Evolutionary conservation across 345 rosid genomes (phyloP).

Genomic region (Salix dunnii): DNA sequence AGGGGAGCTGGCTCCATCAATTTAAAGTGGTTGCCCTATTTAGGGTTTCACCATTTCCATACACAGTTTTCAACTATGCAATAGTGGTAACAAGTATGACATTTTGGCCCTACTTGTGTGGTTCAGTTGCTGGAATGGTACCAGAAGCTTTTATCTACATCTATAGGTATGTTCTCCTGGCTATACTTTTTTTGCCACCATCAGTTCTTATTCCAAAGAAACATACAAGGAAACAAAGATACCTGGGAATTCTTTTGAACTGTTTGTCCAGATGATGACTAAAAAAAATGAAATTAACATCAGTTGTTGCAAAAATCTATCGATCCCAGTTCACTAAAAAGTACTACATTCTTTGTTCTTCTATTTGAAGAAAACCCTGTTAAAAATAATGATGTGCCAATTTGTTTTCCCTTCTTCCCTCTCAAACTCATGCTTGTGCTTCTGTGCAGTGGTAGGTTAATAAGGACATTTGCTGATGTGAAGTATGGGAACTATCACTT

Average conservation of each 20-base stretch:
- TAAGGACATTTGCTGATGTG: slow-evolving; percentile 24
- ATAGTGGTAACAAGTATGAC: slow-evolving; percentile 76
- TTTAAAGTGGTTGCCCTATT: slow-evolving; percentile 87
- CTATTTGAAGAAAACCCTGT: too few relatives aligned
- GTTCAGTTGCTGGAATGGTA: slow-evolving; percentile 90
- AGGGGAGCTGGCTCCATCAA: slow-evolving; percentile 96
- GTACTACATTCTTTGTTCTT: too few relatives aligned
- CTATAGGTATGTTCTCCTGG: slow-evolving; percentile 54
- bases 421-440: background rate
- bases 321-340: too few relatives aligned
- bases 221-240: background rate
- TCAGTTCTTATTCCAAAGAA: background rate
- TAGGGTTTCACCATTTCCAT: slow-evolving; percentile 93
- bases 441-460: slow-evolving; percentile 50
- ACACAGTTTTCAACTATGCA: slow-evolving; percentile 95
- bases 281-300: too few relatives aligned
- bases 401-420: background rate
- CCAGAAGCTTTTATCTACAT: slow-evolving; percentile 97
- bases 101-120: slow-evolving; percentile 88
- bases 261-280: background rate
- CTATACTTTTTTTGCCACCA: background rate
- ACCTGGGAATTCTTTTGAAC: background rate
- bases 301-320: too few relatives aligned
- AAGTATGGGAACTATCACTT: slow-evolving; percentile 25
- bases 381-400: background rate